phyloP scores from a whole-genome alignment of 805 yeast genomes.

The Teunomyces gatunensis region DNA sequence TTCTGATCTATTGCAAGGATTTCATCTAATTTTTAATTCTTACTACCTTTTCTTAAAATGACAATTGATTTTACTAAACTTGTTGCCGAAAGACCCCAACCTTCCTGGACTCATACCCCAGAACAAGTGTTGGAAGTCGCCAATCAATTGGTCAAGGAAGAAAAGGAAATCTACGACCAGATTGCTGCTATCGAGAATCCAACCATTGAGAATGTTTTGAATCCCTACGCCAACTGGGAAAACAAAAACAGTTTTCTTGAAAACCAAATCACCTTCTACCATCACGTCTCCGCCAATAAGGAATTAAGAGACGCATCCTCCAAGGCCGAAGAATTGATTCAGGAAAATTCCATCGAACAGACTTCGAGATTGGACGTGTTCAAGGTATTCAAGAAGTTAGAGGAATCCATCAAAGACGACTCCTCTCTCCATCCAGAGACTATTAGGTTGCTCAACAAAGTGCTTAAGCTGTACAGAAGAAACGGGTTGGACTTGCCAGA shows the following conservation, averaged over 20 bases:
- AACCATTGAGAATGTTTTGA: conserved; percentile 54
- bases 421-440: conserved; percentile 49
- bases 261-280: conserved; percentile 63
- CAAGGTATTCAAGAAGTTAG: conserved; percentile 53
- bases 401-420: conserved; percentile 27
- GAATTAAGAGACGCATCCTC: conserved; percentile 70
- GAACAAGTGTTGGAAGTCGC: conserved; percentile 44
- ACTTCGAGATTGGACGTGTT: conserved; percentile 65
- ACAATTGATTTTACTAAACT: conserved; percentile 6
- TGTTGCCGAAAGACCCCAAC: conserved; percentile 4
- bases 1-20: too few relatives aligned
- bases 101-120: conserved; percentile 58
- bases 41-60: neutral
- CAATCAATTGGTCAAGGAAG: conserved; percentile 41
- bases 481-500: conserved; percentile 65
- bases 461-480: conserved; percentile 55
- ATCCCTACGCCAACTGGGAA: conserved; percentile 50
- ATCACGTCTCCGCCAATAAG: conserved; percentile 65
- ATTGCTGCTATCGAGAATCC: conserved; percentile 52
- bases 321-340: conserved; percentile 56
- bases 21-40: too few relatives aligned
- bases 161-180: conserved; percentile 48
- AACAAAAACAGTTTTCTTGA: conserved; percentile 46
- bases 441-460: conserved; percentile 54
- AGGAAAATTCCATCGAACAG: conserved; percentile 60